Base-by-base conservation (phyloP, 257 asterid species). In the Solanum chiquidenum region DNA sequence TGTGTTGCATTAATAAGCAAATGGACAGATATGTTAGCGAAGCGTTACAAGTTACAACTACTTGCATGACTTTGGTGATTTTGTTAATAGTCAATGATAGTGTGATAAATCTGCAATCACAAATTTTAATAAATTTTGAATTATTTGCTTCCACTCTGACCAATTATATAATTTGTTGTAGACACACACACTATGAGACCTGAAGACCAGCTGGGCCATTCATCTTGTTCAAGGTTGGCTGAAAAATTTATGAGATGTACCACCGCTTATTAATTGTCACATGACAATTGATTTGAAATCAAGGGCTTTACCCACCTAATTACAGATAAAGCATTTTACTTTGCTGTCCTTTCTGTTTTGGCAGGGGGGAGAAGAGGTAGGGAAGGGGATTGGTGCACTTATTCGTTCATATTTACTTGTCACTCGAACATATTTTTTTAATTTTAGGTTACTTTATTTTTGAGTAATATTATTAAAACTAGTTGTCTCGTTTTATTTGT, bases 381-480 rank as follows among this genome's bases (percentile, higher is more conserved):
- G 66, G 66, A 58, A 58, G 66, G 62, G 1, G 23, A 52, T 0
- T 16, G 4, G 60, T 49, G 9, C 9, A 0, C 60, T 16, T 4
- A 1, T 55, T 7, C 2, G 0, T 20, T 55, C 25, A 7, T 58
- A 55, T 55, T 55, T 55, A 58, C 25, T 58, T 58, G 66, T 58
- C 12, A 58, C 2, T 58, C 1, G 3, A 3, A 20, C 0, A 55
- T 55, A 55, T 1, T 0, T 2, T 2, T 4, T 52, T 52, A 4
- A 13, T 46, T 46, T 13, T 46, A 4, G 16, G 12, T 52, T 2
- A 1, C 4, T 52, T 55, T 6, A 55, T 55, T 18, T 18, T 16
- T 6, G 4, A 18, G n/a, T 0, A 18, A 6, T 55, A 6, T 55
- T 18, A 55, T 6, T 18, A 55, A 52, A 52, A 52, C 3, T 52